These are phyloP conservation scores for Leptographium wingfieldii DNA, from an alignment of 2,329 filamentous ascomycete genomes.

Conservation along the genomic window DNA sequence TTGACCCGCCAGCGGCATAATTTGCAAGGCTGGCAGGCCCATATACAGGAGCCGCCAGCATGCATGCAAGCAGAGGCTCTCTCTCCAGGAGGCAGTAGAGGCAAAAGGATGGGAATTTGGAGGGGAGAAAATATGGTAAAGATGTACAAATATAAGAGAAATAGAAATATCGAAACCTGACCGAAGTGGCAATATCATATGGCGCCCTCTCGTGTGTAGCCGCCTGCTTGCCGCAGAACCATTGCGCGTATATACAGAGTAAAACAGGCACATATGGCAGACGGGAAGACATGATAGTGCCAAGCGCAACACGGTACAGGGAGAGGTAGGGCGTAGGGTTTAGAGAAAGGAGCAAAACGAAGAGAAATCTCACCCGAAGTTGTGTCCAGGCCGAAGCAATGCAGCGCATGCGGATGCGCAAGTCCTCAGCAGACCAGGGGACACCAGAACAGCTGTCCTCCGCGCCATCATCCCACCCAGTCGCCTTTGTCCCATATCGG, in stretches of 20 bases:
- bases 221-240: neutral
- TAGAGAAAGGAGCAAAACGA: neutral
- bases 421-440: constrained; percentile 11
- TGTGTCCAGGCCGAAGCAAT: constrained; percentile 30
- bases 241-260: neutral
- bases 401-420: constrained; percentile 23
- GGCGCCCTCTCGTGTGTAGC: neutral
- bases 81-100: neutral
- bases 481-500: constrained; percentile 21
- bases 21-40: neutral
- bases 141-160: neutral
- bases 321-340: neutral
- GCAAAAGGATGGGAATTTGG: too few species aligned
- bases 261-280: neutral
- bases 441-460: constrained; percentile 1
- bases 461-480: constrained; percentile 22
- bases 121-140: neutral
- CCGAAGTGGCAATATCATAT: neutral
- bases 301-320: neutral
- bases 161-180: neutral
- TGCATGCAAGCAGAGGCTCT: neutral
- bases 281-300: neutral
- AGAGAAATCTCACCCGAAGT: constrained; percentile 13
- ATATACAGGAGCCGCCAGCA: neutral
- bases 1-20: neutral